Conservation (phyloP, 2,329 filamentous ascomycete genomes). For the Hansfordia pulvinata region DNA sequence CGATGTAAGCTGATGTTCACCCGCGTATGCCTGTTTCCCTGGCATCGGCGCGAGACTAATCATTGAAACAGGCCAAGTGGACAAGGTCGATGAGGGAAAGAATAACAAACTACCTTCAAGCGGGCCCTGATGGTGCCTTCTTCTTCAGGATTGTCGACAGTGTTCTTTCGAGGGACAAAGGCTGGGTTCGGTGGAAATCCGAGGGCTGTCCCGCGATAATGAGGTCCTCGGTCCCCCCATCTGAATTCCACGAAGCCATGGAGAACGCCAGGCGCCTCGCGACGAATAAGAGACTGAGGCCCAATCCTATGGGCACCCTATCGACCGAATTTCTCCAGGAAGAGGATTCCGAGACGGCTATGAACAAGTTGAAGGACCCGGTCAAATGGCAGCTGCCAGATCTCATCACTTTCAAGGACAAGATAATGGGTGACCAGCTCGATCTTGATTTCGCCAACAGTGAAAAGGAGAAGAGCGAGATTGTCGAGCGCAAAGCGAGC, state of each 20-base stretch:
- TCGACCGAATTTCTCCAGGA: conserved; percentile 69
- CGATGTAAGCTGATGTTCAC: conserved; percentile 44
- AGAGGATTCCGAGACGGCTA: conserved; percentile 41
- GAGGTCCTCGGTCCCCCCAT: conserved; percentile 53
- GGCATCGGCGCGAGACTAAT: too few species aligned
- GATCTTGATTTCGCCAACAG: conserved; percentile 72
- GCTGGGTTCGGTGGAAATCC: conserved; percentile 98
- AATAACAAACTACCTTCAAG: conserved; percentile 73
- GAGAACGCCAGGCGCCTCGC: conserved; percentile 51
- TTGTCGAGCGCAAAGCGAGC: conserved; percentile 64
- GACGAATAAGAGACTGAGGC: conserved; percentile 55
- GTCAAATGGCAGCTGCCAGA: conserved; percentile 56
- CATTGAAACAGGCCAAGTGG: conserved; percentile 57
- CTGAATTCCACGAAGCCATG: conserved; percentile 58
- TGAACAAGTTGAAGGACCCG: conserved; percentile 56
- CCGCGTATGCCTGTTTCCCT: not conserved
- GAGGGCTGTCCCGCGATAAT: conserved; percentile 85
- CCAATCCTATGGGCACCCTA: conserved; percentile 57
- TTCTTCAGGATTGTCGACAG: conserved; percentile 97
- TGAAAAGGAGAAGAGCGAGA: conserved; percentile 38
- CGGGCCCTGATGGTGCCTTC: conserved; percentile 73
- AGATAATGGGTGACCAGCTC: conserved; percentile 68
- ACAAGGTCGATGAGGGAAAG: conserved; percentile 60
- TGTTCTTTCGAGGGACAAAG: conserved; percentile 88
- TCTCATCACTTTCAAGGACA: conserved; percentile 55